Evolutionary conservation across 371 early-diverging fungal genomes (phyloP).

Genomic region (Apophysomyces sp.): DNA sequence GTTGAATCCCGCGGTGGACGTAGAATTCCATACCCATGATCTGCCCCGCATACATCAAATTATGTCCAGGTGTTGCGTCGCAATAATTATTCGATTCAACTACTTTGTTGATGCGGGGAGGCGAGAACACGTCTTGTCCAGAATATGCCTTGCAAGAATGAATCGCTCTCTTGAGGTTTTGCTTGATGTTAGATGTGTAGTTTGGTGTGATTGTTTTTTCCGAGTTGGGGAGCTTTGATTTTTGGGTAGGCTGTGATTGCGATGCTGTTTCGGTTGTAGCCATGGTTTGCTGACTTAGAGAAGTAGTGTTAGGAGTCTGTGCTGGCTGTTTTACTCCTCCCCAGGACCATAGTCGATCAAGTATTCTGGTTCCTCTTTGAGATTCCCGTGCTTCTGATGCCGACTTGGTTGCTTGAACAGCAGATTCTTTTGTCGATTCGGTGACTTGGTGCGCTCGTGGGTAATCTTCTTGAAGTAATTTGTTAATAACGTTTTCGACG

Average conservation of each 20-base stretch:
- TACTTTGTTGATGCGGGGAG: conserved; percentile 44
- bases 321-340: conserved; percentile 12
- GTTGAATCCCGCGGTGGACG: conserved; percentile 43
- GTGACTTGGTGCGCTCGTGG: conserved; percentile 29
- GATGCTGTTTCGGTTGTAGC: not conserved
- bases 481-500: conserved; percentile 60
- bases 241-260: conserved; percentile 1
- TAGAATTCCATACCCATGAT: conserved; percentile 56
- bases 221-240: conserved; percentile 38
- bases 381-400: not conserved
- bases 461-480: conserved; percentile 62
- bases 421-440: not conserved
- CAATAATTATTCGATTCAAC: conserved; percentile 50
- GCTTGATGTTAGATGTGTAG: conserved; percentile 46
- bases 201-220: conserved; percentile 48
- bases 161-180: conserved; percentile 52
- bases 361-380: conserved; percentile 11
- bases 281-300: conserved; percentile 4
- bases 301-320: not conserved
- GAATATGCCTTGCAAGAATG: conserved; percentile 57
- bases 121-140: conserved; percentile 40
- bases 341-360: conserved; percentile 33
- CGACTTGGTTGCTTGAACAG: not conserved
- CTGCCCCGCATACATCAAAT: conserved; percentile 50
- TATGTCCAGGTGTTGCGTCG: conserved; percentile 55